Conservation (phyloP, 768 basidiomycete genomes). For the Zangia roseola region DNA sequence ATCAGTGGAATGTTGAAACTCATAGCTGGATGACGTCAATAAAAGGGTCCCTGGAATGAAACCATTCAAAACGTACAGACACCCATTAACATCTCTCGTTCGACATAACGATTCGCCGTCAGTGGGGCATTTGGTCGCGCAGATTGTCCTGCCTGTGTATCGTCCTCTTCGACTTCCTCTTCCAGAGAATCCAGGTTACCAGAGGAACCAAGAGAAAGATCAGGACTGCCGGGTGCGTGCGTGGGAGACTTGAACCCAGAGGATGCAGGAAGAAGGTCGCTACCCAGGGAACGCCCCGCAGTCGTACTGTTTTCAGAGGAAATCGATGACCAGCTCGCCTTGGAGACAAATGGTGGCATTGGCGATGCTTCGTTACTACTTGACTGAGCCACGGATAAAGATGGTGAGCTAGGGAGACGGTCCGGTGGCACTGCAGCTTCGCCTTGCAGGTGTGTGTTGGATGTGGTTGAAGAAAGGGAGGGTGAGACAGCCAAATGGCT, state of each 20-base stretch:
- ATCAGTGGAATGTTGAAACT: conserved; percentile 64
- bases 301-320: conserved; percentile 25
- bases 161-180: conserved; percentile 18
- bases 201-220: conserved; percentile 17
- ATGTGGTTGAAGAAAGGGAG: conserved; percentile 3
- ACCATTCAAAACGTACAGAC: conserved; percentile 53
- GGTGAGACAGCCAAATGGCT: conserved; percentile 7
- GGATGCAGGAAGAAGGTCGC: conserved; percentile 10
- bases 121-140: conserved; percentile 11
- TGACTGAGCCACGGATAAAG: conserved; percentile 14
- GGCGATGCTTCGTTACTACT: conserved; percentile 16
- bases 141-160: conserved; percentile 13
- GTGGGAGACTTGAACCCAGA: conserved; percentile 19
- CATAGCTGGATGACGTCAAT: conserved; percentile 48
- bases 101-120: conserved; percentile 47
- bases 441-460: conserved; percentile 6
- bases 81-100: conserved; percentile 54
- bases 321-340: conserved; percentile 23
- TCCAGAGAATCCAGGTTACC: conserved; percentile 13
- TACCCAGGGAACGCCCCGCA: conserved; percentile 11
- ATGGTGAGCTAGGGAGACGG: conserved; percentile 10
- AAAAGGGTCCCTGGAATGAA: neutral
- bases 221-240: conserved; percentile 23
- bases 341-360: conserved; percentile 13
- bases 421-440: conserved; percentile 16